Base-by-base conservation (phyloP, 176 grass and related monocot species). In the Chloris gayana region DNA sequence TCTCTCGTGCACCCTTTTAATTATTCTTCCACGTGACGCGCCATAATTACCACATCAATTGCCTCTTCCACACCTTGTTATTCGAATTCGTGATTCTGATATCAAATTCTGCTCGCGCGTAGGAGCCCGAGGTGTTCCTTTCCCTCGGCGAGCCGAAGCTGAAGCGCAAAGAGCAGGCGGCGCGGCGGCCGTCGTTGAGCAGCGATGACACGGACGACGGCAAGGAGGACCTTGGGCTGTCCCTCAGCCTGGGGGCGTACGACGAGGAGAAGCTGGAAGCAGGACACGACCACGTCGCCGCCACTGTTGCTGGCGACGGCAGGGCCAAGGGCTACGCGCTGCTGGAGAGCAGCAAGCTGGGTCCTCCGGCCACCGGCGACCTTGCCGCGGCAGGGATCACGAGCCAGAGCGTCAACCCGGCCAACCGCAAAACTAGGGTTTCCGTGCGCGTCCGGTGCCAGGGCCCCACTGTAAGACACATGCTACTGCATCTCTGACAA, bases 361-460 rank as follows among this genome's bases (percentile, higher is more conserved):
- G 57, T 41, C 63, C 73, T 5, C 46, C 80, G 1, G 39, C 27
- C 7, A 47, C 25, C 10, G 72, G 79, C 19, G 84, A 90, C 12
- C 31, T 66, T 0, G 73, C 78, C 11, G 75, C 79, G 72, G 60
- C 72, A 9, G 86, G 86, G 39, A 59, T 95, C 45, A 72, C 57
- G 22, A 84, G 86, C 72, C 92, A 95, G 84, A 89, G 92, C 79
- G 86, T 91, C 69, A 99, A 95, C 84, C 88, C 92, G 32, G 86
- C 84, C 76, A 99, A 92, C 78, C 83, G 96, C 67, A 99, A 99
- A 89, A 95, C 96, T 89, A 95, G 96, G 90, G 96, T 99, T 93
- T 99, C 96, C 9, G 92, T 99, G 18, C 87, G 96, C 73, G 96
- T 93, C 60, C 84, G 92, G 38, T 99, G 96, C 78, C 88, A 87